These are phyloP conservation scores for Berkeleyomyces rouxiae DNA, from an alignment of 2,329 filamentous ascomycete species.

Conservation along the genomic window DNA sequence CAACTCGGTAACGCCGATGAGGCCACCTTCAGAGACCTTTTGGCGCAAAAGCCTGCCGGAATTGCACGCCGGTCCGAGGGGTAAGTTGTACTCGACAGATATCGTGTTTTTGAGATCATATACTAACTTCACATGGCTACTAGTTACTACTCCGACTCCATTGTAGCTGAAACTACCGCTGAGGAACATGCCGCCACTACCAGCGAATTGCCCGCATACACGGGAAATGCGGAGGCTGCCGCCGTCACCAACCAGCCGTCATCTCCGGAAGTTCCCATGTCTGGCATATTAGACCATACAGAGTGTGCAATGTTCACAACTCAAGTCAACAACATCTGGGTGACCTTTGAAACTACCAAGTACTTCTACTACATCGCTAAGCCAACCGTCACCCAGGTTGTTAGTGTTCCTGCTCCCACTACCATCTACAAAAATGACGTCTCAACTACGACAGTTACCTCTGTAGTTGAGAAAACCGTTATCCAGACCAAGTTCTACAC, in stretches of 20 bases:
- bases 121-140: neutral
- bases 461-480: neutral
- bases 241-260: neutral
- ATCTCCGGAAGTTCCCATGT: neutral
- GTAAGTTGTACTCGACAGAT: neutral
- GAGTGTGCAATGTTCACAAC: constrained; percentile 1
- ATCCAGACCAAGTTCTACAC: neutral
- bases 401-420: neutral
- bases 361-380: constrained; percentile 15
- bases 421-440: constrained; percentile 1
- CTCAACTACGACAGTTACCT: constrained; percentile 9
- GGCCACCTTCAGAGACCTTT: neutral
- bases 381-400: constrained; percentile 8
- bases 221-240: neutral
- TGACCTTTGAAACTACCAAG: constrained; percentile 15
- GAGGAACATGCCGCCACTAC: neutral
- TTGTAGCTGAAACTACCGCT: neutral
- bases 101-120: neutral
- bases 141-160: neutral
- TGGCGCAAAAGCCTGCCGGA: neutral
- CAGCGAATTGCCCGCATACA: neutral
- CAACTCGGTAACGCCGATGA: neutral
- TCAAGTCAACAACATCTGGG: constrained; percentile 14
- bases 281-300: constrained; percentile 6
- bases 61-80: neutral